These are phyloP conservation scores for Sporopachydermia cereana DNA, from an alignment of 1,139 yeast species.

Conservation along the genomic window DNA sequence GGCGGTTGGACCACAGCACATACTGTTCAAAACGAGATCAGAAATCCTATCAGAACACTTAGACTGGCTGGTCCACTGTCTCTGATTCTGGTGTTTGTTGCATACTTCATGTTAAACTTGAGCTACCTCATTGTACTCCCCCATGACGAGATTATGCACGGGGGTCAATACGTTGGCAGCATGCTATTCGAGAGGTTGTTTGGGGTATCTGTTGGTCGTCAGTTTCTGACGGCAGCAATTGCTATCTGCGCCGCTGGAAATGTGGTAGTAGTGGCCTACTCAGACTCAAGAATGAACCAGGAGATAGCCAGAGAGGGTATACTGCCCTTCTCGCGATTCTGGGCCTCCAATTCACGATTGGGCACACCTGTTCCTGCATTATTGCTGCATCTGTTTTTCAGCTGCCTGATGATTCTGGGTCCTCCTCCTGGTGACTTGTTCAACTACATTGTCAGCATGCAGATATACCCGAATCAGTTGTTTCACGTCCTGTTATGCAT, in stretches of 20 bases:
- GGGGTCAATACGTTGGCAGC: slow-evolving; percentile 46
- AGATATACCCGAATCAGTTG: slow-evolving; percentile 42
- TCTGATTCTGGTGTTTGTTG: slow-evolving; percentile 31
- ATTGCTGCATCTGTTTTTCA: slow-evolving; percentile 16
- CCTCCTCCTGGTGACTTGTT: slow-evolving; percentile 30
- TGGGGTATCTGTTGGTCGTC: slow-evolving; percentile 38
- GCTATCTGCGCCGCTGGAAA: slow-evolving; percentile 53
- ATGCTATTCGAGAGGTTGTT: slow-evolving; percentile 42
- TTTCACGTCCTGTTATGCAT: slow-evolving; percentile 37
- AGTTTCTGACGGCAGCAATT: slow-evolving; percentile 38
- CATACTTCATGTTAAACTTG: slow-evolving; percentile 39
- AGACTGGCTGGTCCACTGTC: slow-evolving; percentile 47
- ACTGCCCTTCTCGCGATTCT: slow-evolving; percentile 38
- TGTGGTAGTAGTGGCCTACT: slow-evolving; percentile 46
- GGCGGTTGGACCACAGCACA: slow-evolving; percentile 55
- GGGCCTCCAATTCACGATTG: slow-evolving; percentile 46
- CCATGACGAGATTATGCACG: slow-evolving; percentile 32
- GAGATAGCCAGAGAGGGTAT: slow-evolving; percentile 52
- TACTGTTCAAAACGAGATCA: slow-evolving; percentile 45
- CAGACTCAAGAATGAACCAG: slow-evolving; percentile 46
- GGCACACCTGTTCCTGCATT: slow-evolving; percentile 42
- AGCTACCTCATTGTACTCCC: slow-evolving; percentile 47
- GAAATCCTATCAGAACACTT: slow-evolving; percentile 42
- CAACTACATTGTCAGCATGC: slow-evolving; percentile 42
- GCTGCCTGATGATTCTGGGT: slow-evolving; percentile 18